phyloP scores from a whole-genome alignment of 441 rosid genomes.

The Eruca vesicaria region DNA sequence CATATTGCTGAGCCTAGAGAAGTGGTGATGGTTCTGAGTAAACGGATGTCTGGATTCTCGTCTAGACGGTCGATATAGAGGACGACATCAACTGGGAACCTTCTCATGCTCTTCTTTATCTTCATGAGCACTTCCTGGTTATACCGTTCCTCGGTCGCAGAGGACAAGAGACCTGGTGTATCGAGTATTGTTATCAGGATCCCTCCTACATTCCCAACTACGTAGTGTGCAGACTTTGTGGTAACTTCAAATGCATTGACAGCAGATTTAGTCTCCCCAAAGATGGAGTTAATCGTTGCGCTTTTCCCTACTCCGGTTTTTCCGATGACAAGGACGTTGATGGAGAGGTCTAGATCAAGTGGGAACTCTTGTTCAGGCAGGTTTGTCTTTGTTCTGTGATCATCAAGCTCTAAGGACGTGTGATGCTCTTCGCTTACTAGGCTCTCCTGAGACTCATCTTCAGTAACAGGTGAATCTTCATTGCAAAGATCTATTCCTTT shows the following conservation, averaged over 20 bases:
- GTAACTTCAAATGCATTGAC: slow-evolving; percentile 62
- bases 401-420: slow-evolving; percentile 39
- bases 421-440: slow-evolving; percentile 38
- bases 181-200: slow-evolving; percentile 59
- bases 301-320: slow-evolving; percentile 94
- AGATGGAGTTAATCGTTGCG: slow-evolving; percentile 83
- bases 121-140: slow-evolving; percentile 59
- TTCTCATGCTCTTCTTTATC: slow-evolving; percentile 56
- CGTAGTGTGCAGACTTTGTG: slow-evolving; percentile 50
- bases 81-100: slow-evolving; percentile 70
- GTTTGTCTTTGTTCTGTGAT: slow-evolving; percentile 39
- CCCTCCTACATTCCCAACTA: slow-evolving; percentile 59
- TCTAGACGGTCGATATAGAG: slow-evolving; percentile 83
- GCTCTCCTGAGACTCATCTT: slow-evolving; percentile 44
- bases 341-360: slow-evolving; percentile 48
- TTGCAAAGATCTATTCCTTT: slow-evolving; percentile 44
- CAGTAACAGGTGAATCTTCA: slow-evolving; percentile 50
- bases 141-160: slow-evolving; percentile 45
- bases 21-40: slow-evolving; percentile 49
- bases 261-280: slow-evolving; percentile 49
- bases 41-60: slow-evolving; percentile 46
- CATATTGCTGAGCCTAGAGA: slow-evolving; percentile 67
- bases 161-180: slow-evolving; percentile 70
- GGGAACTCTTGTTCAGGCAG: slow-evolving; percentile 51
- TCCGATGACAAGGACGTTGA: slow-evolving; percentile 76